These are phyloP conservation scores for Microglena sp. DNA, from an alignment of 139 green algal species.

Conservation along the genomic window DNA sequence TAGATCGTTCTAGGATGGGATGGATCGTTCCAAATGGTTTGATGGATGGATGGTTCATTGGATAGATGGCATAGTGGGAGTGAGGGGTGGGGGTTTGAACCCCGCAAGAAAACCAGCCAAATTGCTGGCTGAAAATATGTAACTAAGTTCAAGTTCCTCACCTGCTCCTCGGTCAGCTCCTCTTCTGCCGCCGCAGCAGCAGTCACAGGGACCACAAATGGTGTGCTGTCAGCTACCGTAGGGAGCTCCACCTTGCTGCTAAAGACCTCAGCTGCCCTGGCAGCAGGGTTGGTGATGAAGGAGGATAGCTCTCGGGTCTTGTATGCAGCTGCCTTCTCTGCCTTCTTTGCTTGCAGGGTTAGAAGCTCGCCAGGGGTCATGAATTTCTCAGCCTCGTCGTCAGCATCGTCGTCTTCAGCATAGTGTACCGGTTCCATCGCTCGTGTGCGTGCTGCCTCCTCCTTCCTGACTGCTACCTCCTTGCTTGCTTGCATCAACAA, in stretches of 20 bases:
- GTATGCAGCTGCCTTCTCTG: neutral
- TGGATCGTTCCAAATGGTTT: too few species aligned
- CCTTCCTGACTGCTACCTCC: neutral
- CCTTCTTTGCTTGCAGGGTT: neutral
- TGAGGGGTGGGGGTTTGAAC: too few species aligned
- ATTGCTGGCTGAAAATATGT: too few species aligned
- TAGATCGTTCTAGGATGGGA: too few species aligned
- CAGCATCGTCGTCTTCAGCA: constrained; percentile 13
- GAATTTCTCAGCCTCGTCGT: neutral
- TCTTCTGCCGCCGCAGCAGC: constrained; percentile 9
- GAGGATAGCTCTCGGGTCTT: neutral
- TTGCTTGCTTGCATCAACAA: constrained; percentile 20
- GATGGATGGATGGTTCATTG: too few species aligned
- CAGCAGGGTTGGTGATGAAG: neutral
- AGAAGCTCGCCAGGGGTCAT: neutral
- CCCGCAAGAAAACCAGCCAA: too few species aligned
- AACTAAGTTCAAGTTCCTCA: neutral
- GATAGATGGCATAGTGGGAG: too few species aligned
- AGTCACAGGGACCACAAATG: neutral
- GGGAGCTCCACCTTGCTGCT: constrained; percentile 36
- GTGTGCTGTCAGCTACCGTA: constrained; percentile 5
- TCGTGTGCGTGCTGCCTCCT: neutral
- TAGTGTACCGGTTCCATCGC: constrained; percentile 5
- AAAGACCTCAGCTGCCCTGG: constrained; percentile 6
- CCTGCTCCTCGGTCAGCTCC: constrained; percentile 15